Conservation (phyloP, 306 rosid species). For the Mimosa bimucronata region DNA sequence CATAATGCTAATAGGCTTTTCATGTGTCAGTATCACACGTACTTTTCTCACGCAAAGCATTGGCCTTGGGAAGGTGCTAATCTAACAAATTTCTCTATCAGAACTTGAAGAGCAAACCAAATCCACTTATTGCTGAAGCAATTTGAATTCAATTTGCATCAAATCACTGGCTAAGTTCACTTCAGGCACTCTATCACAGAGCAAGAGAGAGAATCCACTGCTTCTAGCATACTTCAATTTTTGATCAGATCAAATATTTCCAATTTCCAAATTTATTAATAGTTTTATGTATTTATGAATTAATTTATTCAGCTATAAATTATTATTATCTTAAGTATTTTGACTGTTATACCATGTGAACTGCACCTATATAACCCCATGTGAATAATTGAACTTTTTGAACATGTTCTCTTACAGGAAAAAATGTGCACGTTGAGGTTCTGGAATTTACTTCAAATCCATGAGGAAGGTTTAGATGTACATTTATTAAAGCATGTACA, state of each 20-base stretch:
- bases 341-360: background rate
- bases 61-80: background rate
- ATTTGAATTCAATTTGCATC: no score
- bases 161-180: no score
- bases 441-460: background rate
- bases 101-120: no score
- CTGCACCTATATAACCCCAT: background rate
- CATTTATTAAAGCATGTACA: background rate
- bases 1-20: background rate
- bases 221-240: background rate
- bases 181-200: background rate
- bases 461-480: background rate
- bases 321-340: background rate
- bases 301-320: background rate
- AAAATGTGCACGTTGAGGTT: background rate
- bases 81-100: background rate
- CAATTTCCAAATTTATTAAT: background rate
- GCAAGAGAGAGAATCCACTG: background rate
- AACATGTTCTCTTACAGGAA: background rate
- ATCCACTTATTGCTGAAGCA: no score
- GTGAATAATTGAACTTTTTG: background rate
- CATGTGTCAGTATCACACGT: background rate
- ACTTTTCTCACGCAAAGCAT: background rate
- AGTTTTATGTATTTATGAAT: no score
- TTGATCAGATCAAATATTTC: background rate